These are phyloP conservation scores for Solanum chilense DNA, from an alignment of 257 asterid species.

Conservation along the genomic window DNA sequence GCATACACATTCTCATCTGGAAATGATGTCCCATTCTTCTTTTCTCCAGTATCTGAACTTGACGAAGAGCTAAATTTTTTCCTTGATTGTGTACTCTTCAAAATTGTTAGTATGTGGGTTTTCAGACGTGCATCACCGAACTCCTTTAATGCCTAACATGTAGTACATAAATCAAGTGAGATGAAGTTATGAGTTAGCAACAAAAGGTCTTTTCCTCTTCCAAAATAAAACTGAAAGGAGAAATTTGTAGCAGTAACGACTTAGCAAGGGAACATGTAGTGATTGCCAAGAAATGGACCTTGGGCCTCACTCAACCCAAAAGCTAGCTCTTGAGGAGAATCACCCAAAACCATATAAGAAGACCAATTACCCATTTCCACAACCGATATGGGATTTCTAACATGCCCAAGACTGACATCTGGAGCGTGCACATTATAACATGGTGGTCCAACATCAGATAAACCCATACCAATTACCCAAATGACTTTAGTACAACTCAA, in stretches of 20 bases:
- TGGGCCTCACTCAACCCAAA: neutral
- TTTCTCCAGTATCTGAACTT: conserved; percentile 39
- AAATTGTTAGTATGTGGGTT: conserved; percentile 79
- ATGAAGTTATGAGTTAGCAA: neutral
- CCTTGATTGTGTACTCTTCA: conserved; percentile 74
- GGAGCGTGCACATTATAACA: neutral
- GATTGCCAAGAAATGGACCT: neutral
- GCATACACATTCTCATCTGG: conserved; percentile 40
- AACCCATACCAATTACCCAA: neutral
- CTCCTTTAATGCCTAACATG: conserved; percentile 75
- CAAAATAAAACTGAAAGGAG: neutral
- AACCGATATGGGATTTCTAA: neutral
- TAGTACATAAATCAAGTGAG: conserved; percentile 11
- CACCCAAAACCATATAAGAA: neutral
- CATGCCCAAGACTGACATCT: neutral
- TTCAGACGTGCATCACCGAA: conserved; percentile 69
- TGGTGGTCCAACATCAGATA: neutral
- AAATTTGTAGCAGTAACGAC: neutral
- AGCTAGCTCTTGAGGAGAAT: neutral
- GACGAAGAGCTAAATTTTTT: conserved; percentile 36
- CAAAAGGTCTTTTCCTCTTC: neutral
- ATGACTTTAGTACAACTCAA: neutral
- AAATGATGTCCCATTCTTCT: conserved; percentile 27
- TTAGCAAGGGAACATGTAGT: conserved; percentile 1
- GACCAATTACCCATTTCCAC: neutral